Evolutionary conservation across 1,284 basidiomycete species (phyloP).

Genomic region (Leucoagaricus sp.): DNA sequence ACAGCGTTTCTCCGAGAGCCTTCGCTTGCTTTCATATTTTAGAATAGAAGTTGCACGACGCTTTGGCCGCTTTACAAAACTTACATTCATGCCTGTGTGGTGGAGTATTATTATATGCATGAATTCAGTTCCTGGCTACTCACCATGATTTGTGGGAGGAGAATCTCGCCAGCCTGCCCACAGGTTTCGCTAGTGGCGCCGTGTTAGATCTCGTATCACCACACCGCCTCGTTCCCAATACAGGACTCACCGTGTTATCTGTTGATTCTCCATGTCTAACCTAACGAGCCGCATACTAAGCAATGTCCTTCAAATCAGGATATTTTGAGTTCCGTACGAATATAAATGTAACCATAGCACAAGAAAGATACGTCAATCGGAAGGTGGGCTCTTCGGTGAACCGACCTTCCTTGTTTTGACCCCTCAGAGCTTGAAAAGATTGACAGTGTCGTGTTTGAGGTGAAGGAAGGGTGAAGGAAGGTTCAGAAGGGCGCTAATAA

Average conservation of each 20-base stretch:
- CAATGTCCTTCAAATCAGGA: background rate
- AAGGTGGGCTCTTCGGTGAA: slow-evolving; percentile 6
- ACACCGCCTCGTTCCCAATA: background rate
- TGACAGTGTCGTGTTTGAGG: background rate
- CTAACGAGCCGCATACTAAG: too few species aligned
- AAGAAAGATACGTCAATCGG: background rate
- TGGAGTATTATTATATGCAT: background rate
- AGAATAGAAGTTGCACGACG: background rate
- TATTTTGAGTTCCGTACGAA: slow-evolving; percentile 2
- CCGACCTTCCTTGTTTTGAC: background rate
- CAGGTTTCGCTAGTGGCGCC: slow-evolving; percentile 39
- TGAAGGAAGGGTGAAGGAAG: too few species aligned
- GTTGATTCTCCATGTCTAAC: slow-evolving; percentile 82
- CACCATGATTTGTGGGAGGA: slow-evolving; percentile 82
- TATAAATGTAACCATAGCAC: slow-evolving; percentile 12
- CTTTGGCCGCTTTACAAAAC: background rate
- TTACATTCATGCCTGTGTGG: slow-evolving; percentile 62
- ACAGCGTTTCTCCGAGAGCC: slow-evolving; percentile 69
- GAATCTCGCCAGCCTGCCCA: slow-evolving; percentile 91
- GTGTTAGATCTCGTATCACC: background rate
- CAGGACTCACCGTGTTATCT: slow-evolving; percentile 56
- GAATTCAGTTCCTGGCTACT: slow-evolving; percentile 21
- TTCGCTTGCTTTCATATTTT: slow-evolving; percentile 69
- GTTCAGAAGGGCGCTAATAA: background rate
- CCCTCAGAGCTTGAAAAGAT: background rate